Percentiles rank a stretch among this genome's conserved stretches.
Conservation (phyloP, 192 early-diverging fungal species). For the Helicostylum pulchrum region DNA sequence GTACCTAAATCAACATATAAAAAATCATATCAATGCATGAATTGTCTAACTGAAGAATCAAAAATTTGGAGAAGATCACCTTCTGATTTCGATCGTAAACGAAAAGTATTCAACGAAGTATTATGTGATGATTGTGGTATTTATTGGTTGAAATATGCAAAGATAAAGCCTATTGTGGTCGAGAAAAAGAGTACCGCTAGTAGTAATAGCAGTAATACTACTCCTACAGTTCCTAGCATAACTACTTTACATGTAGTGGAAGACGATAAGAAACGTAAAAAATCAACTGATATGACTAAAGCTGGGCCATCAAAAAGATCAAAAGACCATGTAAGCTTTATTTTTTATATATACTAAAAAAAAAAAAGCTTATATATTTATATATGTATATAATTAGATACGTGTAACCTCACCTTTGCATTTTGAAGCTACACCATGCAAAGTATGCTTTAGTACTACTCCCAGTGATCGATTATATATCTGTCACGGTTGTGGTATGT, state of each 20-base stretch:
- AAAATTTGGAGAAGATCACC: slow-evolving; percentile 38
- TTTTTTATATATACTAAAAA: background rate
- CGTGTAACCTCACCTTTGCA: no score
- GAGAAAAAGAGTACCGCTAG: background rate
- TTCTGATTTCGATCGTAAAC: slow-evolving; percentile 39
- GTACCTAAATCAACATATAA: slow-evolving; percentile 21
- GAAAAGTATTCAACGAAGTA: slow-evolving; percentile 36
- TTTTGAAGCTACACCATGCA: background rate
- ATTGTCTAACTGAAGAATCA: slow-evolving; percentile 38
- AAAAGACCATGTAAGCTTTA: background rate
- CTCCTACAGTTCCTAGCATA: background rate
- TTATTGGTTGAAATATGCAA: slow-evolving; percentile 58
- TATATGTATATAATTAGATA: no score
- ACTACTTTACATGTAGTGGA: no score
- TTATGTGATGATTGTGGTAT: slow-evolving; percentile 54
- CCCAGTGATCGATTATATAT: slow-evolving; percentile 33
- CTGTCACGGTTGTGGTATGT: slow-evolving; percentile 44
- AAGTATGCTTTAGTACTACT: slow-evolving; percentile 33
- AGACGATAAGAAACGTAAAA: background rate
- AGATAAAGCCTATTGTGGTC: slow-evolving; percentile 34
- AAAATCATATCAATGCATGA: slow-evolving; percentile 35
- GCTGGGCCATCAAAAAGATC: background rate
- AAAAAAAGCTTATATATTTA: no score
- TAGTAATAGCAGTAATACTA: no score
- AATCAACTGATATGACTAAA: background rate